Conservation (phyloP, 306 rosid species). For the Clitoria ternatea region DNA sequence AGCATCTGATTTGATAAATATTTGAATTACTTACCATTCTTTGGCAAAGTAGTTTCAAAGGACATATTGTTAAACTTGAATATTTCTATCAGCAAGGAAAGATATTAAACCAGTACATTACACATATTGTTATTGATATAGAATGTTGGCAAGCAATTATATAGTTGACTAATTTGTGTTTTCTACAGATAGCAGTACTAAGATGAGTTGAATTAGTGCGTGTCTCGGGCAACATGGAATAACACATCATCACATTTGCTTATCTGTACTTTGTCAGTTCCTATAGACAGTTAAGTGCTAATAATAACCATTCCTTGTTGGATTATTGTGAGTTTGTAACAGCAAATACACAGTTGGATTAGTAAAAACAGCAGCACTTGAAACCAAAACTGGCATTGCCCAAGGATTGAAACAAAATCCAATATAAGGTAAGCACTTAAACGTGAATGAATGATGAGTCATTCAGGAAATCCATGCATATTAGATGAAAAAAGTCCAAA, state of each 20-base stretch:
- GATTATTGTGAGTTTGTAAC: conserved; percentile 6
- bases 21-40: background rate
- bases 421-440: conserved; percentile 20
- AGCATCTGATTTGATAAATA: background rate
- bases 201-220: background rate
- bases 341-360: conserved; percentile 15
- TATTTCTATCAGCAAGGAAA: background rate
- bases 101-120: background rate
- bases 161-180: background rate
- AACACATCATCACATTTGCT: background rate
- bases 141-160: background rate
- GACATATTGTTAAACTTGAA: background rate
- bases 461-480: conserved; percentile 26
- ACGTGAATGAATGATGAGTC: conserved; percentile 13
- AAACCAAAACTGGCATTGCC: conserved; percentile 16
- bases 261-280: conserved; percentile 6
- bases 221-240: background rate
- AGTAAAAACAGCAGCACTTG: background rate
- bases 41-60: background rate
- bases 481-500: background rate
- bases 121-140: background rate
- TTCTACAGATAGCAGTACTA: background rate
- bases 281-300: background rate
- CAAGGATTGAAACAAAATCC: conserved; percentile 1
- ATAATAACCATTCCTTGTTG: background rate